These are phyloP conservation scores for Penicillium coffeae DNA, from an alignment of 495 filamentous ascomycete genomes.

Conservation along the genomic window DNA sequence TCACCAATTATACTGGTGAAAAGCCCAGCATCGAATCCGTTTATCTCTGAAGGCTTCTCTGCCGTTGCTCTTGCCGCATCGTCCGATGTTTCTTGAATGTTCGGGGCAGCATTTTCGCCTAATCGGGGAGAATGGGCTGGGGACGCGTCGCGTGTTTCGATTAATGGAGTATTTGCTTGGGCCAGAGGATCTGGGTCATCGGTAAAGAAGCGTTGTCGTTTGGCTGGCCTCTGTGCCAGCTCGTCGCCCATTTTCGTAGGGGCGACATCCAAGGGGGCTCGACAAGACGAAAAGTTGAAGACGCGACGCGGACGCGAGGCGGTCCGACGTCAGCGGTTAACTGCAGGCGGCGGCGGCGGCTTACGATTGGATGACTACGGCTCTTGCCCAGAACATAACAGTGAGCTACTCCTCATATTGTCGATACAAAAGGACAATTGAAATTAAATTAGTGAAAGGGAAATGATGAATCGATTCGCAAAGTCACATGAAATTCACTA, in stretches of 20 bases:
- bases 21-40: conserved; percentile 61
- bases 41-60: background rate
- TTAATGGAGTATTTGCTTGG: background rate
- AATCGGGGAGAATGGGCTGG: conserved; percentile 7
- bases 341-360: too few species aligned
- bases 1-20: conserved; percentile 72
- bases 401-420: too few species aligned
- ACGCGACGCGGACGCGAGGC: conserved; percentile 36
- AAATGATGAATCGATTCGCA: too few species aligned
- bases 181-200: conserved; percentile 35
- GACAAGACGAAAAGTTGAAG: conserved; percentile 17
- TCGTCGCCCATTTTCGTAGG: conserved; percentile 25
- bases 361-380: too few species aligned
- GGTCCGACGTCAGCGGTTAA: conserved; percentile 35
- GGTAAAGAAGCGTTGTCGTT: conserved; percentile 78
- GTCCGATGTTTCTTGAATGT: background rate
- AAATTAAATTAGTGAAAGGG: too few species aligned
- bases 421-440: too few species aligned
- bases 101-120: background rate
- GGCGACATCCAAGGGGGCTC: conserved; percentile 8
- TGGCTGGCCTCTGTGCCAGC: conserved; percentile 54
- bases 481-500: too few species aligned
- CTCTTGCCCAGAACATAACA: too few species aligned
- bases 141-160: conserved; percentile 27
- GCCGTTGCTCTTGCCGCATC: background rate